phyloP scores from a whole-genome alignment of 1,139 yeast genomes.

The Pichia norvegensis region DNA sequence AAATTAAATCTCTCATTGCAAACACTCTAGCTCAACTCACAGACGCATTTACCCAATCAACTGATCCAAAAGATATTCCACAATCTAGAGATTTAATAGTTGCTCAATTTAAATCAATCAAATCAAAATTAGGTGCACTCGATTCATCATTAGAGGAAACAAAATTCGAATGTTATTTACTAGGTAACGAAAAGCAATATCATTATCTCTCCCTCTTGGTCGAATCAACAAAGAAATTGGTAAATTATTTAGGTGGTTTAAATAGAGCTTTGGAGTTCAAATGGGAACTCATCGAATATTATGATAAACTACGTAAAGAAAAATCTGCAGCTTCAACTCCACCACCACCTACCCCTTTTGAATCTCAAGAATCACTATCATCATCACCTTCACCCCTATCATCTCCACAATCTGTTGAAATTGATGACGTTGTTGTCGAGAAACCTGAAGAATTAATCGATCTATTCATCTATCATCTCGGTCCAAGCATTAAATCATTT shows the following conservation, averaged over 20 bases:
- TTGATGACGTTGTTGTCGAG: slow-evolving; percentile 29
- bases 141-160: slow-evolving; percentile 50
- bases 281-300: slow-evolving; percentile 36
- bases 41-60: slow-evolving; percentile 8
- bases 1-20: slow-evolving; percentile 23
- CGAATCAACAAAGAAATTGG: slow-evolving; percentile 43
- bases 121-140: slow-evolving; percentile 22
- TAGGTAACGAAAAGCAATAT: slow-evolving; percentile 53
- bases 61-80: not conserved
- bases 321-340: not conserved
- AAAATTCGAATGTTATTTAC: slow-evolving; percentile 46
- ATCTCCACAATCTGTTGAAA: slow-evolving; percentile 9
- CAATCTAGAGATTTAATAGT: slow-evolving; percentile 1
- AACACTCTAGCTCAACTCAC: slow-evolving; percentile 7
- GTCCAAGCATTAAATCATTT: slow-evolving; percentile 67
- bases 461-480: slow-evolving; percentile 56
- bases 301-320: slow-evolving; percentile 1
- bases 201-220: slow-evolving; percentile 40
- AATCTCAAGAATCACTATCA: no score
- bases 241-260: slow-evolving; percentile 59
- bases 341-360: no score
- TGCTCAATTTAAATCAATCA: slow-evolving; percentile 7
- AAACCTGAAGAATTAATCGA: slow-evolving; percentile 48
- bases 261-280: slow-evolving; percentile 63
- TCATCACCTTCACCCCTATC: not conserved